phyloP scores from a whole-genome alignment of 768 basidiomycete species.

The Butyriboletus loyo region DNA sequence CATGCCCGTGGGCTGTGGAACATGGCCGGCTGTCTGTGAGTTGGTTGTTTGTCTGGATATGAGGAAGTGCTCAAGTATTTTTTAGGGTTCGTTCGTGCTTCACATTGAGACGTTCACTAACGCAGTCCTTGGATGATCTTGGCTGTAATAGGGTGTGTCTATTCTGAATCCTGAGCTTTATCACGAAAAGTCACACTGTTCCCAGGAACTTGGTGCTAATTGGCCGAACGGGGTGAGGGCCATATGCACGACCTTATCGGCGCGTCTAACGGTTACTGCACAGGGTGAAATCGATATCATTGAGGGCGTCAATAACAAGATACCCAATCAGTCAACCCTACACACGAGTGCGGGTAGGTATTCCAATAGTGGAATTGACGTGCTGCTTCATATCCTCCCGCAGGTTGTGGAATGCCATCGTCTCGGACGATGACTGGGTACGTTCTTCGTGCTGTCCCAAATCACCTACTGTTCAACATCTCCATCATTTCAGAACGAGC shows the following conservation, averaged over 20 bases:
- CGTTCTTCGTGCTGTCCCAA: neutral
- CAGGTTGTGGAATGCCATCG: slow-evolving; percentile 32
- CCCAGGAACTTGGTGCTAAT: slow-evolving; percentile 25
- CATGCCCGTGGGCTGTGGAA: slow-evolving; percentile 40
- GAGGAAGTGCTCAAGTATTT: neutral
- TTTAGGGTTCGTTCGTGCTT: slow-evolving; percentile 24
- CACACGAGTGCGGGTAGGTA: slow-evolving; percentile 26
- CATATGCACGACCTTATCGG: neutral
- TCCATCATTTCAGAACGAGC: slow-evolving; percentile 10
- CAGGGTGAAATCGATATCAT: slow-evolving; percentile 34
- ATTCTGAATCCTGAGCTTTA: neutral
- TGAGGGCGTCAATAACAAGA: slow-evolving; percentile 32
- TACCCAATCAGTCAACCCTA: slow-evolving; percentile 31
- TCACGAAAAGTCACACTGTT: neutral
- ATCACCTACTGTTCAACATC: neutral
- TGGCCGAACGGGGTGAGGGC: slow-evolving; percentile 25
- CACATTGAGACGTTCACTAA: neutral
- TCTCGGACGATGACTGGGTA: slow-evolving; percentile 34
- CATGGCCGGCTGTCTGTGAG: slow-evolving; percentile 38
- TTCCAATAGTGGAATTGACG: no score
- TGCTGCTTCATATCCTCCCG: neutral
- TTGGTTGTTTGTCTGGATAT: neutral
- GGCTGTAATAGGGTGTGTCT: slow-evolving; percentile 23
- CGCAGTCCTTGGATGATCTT: neutral
- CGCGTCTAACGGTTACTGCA: neutral